Base-by-base conservation (phyloP, 1,284 basidiomycete species). In the Coniferiporia sulphurascens region DNA sequence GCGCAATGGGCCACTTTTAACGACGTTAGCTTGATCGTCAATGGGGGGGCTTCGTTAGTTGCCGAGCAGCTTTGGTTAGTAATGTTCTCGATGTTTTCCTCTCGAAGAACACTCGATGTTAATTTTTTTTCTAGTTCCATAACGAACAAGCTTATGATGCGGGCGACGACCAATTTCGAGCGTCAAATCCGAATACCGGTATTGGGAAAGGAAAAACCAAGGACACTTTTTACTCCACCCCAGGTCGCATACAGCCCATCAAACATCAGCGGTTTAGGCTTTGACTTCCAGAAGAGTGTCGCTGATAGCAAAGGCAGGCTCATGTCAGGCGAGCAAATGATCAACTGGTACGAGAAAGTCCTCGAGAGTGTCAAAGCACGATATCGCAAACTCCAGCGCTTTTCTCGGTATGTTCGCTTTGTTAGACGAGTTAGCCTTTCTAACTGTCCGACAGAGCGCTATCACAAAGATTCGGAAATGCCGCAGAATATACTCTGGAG, bases 1-100 rank as follows among this genome's bases (percentile, higher is more conserved):
- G 89, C 90, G 21, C 95, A 99, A 67, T 98, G 95, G 93, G 87
- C 89, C 46, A 97, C 97, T 48, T 87, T 99, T 72, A 94, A 93
- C 67, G 92, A 93, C 69, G 94, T 98, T 48, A 94, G 94, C 55
- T 80, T 95, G 70, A 91, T 89, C 44, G 89, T 95, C 21, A 81
- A 87, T 21, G 93, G 93, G 10, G 97, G 95, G 27, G 95, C 97
- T 46, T 76, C 91, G 59, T 79, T 98, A 13, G 95, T 99, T 4
- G 96, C 95, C 10, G 94, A 98, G 73, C 91, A 95, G 67, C 83
- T 97, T 66, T 96, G 93, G 94, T 95, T 68, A 63, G 78, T 69
- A 52, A 51, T 41, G 58, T 57, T 56, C 35, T 17, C 60, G 56
- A 44, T 54, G 35, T 48, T 48, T 50, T 51, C 45, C 12, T 35